Base-by-base conservation (phyloP, 805 yeast genomes). In the Wickerhamiella nectarea region DNA sequence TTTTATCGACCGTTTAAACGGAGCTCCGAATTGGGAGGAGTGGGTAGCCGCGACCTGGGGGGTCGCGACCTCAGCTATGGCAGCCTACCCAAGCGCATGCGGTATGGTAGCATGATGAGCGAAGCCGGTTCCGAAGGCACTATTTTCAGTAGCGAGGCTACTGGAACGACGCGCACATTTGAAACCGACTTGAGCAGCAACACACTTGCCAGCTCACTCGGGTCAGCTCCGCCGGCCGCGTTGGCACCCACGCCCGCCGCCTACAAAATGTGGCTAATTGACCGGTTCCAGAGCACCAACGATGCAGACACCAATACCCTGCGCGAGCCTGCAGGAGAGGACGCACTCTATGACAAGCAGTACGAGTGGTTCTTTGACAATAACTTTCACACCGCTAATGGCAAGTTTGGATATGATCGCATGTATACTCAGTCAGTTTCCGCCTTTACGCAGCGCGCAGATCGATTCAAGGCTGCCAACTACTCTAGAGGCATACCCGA, bases 331-430 rank as follows among this genome's bases (percentile, higher is more conserved):
- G 42, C 20, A 14, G 35, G 33, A 20, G 15, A 35, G 11, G 9
- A 17, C 22, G 20, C n/a, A 12, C 25, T 34, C 34, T 36, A 24
- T 37, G 42, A 34, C 36, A 36, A 33, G 2, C 50, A 52, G 25
- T 57, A 47, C 37, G 45, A 39, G 21, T 57, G 61, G 61, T 52
- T 57, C 45, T 57, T 57, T 36, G 58, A 56, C 40, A 57, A 55
- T 38, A 31, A 36, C 8, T 48, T 42, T 36, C 42, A 41, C 19
- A 49, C 54, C 14, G 48, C 50, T 18, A 49, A 41, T 28, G 49
- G 54, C 6, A 50, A 48, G 34, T 47, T 45, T 19, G 56, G 58
- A 34, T 57, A 57, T 38, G 58, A 57, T 45, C 41, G 50, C 17
- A 45, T 51, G 41, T 56, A 49, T 47, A 31, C 52, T 11, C 47